phyloP scores from a whole-genome alignment of 2,329 filamentous ascomycete genomes.

The Aspergillus pseudotamarii region DNA sequence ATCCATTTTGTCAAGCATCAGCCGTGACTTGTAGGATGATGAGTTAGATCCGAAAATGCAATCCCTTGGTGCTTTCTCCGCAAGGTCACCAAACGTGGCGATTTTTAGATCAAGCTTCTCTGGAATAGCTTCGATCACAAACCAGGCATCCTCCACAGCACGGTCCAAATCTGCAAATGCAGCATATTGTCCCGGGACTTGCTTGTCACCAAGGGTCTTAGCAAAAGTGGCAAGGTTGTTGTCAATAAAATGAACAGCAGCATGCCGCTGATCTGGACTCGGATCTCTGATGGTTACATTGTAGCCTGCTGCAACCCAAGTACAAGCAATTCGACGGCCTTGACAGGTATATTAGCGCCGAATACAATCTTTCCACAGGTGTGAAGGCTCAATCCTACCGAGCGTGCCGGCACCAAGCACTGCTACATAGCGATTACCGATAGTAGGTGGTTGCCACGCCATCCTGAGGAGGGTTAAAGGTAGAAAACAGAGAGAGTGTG shows the following conservation, averaged over 20 bases:
- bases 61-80: conserved; percentile 45
- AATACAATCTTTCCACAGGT: no score
- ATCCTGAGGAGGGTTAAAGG: no score
- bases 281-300: background rate
- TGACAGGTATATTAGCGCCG: no score
- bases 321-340: background rate
- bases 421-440: no score
- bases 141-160: conserved; percentile 53
- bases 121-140: conserved; percentile 57
- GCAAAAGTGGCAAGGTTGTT: background rate
- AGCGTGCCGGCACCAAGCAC: no score
- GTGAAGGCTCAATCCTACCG: no score
- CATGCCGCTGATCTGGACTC: background rate
- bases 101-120: conserved; percentile 55
- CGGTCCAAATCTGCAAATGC: background rate
- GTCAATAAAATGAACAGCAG: background rate
- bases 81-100: conserved; percentile 50
- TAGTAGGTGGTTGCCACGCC: no score
- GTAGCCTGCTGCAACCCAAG: background rate
- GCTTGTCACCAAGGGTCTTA: background rate
- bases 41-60: conserved; percentile 55
- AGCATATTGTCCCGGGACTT: background rate
- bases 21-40: conserved; percentile 54
- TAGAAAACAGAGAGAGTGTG: no score
- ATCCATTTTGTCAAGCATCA: conserved; percentile 49